A percentile compares a stretch with the other conserved stretches of the same genome.
phyloP scores from a whole-genome alignment of 2,329 filamentous ascomycete genomes.

The Macrophomina phaseolina region DNA sequence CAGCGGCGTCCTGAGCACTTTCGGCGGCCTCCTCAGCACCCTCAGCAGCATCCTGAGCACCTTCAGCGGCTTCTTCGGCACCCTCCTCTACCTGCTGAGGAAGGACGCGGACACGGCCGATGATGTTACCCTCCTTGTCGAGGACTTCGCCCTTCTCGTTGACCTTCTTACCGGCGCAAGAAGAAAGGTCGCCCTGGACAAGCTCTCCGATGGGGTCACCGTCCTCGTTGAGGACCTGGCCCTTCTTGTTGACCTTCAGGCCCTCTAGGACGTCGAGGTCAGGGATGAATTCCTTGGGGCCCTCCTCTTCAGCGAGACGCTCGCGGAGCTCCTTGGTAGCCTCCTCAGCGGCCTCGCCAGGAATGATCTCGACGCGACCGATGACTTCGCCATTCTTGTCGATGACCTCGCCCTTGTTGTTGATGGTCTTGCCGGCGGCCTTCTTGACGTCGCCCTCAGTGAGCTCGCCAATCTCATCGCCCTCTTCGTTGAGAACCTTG shows the following conservation, averaged over 20 bases:
- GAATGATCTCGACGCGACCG: slow-evolving; percentile 55
- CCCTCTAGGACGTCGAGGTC: slow-evolving; percentile 57
- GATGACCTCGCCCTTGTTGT: slow-evolving; percentile 57
- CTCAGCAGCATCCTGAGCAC: slow-evolving; percentile 44
- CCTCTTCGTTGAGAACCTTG: slow-evolving; percentile 58
- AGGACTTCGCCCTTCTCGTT: slow-evolving; percentile 69
- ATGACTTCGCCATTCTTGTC: slow-evolving; percentile 58
- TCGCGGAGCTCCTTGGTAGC: slow-evolving; percentile 55
- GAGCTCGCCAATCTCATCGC: slow-evolving; percentile 58
- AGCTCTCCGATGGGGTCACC: slow-evolving; percentile 61
- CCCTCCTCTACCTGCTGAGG: slow-evolving; percentile 45
- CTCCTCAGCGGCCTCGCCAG: slow-evolving; percentile 57
- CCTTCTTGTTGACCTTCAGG: slow-evolving; percentile 65
- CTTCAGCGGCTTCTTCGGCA: slow-evolving; percentile 33
- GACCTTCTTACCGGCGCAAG: slow-evolving; percentile 69
- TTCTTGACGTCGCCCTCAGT: slow-evolving; percentile 52
- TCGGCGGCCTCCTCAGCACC: slow-evolving; percentile 38
- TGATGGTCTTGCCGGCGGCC: slow-evolving; percentile 55
- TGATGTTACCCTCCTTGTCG: slow-evolving; percentile 67
- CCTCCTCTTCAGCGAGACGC: slow-evolving; percentile 51
- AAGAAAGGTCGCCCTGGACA: slow-evolving; percentile 62
- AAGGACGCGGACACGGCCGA: slow-evolving; percentile 64
- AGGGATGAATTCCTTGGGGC: slow-evolving; percentile 44
- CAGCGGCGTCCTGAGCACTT: slow-evolving; percentile 36
- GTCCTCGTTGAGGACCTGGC: slow-evolving; percentile 58